These are phyloP conservation scores for Penicillium manginii DNA, from an alignment of 495 filamentous ascomycete species.

Conservation along the genomic window DNA sequence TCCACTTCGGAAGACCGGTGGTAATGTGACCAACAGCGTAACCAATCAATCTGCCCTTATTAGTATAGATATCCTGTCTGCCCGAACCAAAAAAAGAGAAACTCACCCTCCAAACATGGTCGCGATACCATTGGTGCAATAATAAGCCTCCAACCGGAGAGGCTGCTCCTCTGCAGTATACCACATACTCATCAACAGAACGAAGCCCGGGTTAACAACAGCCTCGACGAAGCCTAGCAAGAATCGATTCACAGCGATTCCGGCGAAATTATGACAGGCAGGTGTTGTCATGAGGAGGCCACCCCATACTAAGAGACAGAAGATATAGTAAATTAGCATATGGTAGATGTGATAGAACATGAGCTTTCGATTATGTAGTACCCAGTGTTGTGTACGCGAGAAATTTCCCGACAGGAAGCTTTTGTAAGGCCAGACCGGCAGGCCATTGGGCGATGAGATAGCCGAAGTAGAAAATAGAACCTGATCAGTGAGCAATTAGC, in stretches of 20 bases:
- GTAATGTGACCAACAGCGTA: slow-evolving; percentile 57
- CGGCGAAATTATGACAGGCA: slow-evolving; percentile 45
- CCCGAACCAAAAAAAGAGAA: not conserved
- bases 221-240: slow-evolving; percentile 59
- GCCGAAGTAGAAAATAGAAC: slow-evolving; percentile 62
- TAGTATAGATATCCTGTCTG: not conserved
- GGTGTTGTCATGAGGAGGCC: slow-evolving; percentile 45
- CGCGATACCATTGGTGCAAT: slow-evolving; percentile 59
- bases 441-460: slow-evolving; percentile 56
- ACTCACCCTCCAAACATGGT: slow-evolving; percentile 57
- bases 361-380: not conserved
- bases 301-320: slow-evolving; percentile 38
- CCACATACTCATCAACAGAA: slow-evolving; percentile 62
- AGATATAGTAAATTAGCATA: slow-evolving; percentile 3
- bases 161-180: slow-evolving; percentile 58
- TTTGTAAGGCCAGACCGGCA: slow-evolving; percentile 55
- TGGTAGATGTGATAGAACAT: not conserved
- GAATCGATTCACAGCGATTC: slow-evolving; percentile 50
- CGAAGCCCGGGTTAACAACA: slow-evolving; percentile 59
- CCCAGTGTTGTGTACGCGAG: slow-evolving; percentile 42
- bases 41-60: slow-evolving; percentile 46
- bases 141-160: slow-evolving; percentile 56
- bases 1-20: slow-evolving; percentile 46
- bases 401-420: slow-evolving; percentile 57
- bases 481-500: slow-evolving; percentile 11